Conservation (phyloP, 1,284 basidiomycete species). For the Takashimella tepidaria region DNA sequence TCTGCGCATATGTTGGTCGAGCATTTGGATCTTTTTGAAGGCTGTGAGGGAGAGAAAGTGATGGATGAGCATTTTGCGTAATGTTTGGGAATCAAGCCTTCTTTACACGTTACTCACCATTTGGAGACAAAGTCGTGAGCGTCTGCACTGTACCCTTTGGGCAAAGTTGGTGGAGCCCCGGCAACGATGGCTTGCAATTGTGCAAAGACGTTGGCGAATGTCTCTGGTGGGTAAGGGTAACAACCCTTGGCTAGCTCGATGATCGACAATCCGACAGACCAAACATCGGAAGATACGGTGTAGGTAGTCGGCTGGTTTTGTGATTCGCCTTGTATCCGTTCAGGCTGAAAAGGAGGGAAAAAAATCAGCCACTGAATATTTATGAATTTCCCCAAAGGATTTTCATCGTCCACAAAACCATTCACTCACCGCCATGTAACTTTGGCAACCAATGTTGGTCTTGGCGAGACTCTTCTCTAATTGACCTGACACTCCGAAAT, state of each 20-base stretch:
- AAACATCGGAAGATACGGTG: constrained; percentile 94
- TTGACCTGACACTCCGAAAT: constrained; percentile 97
- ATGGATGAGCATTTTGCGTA: no score
- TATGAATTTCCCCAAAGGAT: no score
- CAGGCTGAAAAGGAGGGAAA: constrained; percentile 57
- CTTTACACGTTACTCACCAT: constrained; percentile 43
- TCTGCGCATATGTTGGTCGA: constrained; percentile 76
- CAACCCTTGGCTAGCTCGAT: constrained; percentile 88
- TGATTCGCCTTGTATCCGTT: constrained; percentile 91
- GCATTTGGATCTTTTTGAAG: constrained; percentile 70
- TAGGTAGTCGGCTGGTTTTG: constrained; percentile 82
- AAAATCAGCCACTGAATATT: no score
- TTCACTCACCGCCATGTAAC: constrained; percentile 91
- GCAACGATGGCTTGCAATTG: constrained; percentile 95
- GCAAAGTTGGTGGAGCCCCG: constrained; percentile 82
- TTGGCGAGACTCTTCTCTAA: constrained; percentile 93
- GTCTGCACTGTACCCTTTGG: constrained; percentile 51
- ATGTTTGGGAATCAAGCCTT: no score
- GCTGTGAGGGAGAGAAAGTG: no score
- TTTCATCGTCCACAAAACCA: no score
- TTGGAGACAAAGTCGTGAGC: constrained; percentile 52
- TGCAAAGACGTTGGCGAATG: constrained; percentile 93
- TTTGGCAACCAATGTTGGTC: constrained; percentile 98
- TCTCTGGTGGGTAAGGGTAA: constrained; percentile 98
- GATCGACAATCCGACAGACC: constrained; percentile 94